phyloP scores from a whole-genome alignment of 1,284 basidiomycete genomes.

The Athelia sp. region DNA sequence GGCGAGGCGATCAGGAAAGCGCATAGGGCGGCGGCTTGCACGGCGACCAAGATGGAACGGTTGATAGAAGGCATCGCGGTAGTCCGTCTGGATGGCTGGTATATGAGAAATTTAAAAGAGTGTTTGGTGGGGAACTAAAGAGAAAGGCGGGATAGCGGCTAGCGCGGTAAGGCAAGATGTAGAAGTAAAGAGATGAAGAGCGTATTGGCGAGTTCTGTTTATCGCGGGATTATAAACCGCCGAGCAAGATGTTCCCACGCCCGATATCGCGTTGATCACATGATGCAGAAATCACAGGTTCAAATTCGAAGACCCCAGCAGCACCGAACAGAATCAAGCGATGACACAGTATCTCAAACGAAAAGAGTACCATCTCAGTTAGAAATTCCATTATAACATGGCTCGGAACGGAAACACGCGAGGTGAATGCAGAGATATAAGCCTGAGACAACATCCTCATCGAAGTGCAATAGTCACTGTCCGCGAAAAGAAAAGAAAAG shows the following conservation, averaged over 20 bases:
- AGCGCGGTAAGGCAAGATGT: constrained; percentile 11
- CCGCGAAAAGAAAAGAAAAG: constrained; percentile 8
- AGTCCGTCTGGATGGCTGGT: background rate
- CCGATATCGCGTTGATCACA: background rate
- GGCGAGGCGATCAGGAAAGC: constrained; percentile 26
- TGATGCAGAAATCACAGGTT: constrained; percentile 4
- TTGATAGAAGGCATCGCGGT: constrained; percentile 31
- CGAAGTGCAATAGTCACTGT: too few relatives aligned
- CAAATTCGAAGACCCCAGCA: too few relatives aligned
- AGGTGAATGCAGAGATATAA: too few relatives aligned
- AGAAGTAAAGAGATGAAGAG: background rate
- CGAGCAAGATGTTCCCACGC: background rate
- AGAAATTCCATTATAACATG: too few relatives aligned
- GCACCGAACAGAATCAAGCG: too few relatives aligned
- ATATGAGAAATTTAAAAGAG: background rate
- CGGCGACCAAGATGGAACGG: constrained; percentile 29
- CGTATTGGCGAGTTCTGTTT: background rate
- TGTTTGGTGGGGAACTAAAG: background rate
- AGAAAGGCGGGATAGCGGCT: constrained; percentile 10
- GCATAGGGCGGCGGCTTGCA: constrained; percentile 34
- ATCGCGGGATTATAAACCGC: too few relatives aligned
- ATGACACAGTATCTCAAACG: too few relatives aligned
- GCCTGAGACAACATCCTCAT: too few relatives aligned
- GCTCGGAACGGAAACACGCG: too few relatives aligned
- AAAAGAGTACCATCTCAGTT: too few relatives aligned